Evolutionary conservation across 2,329 filamentous ascomycete species (phyloP).

Genomic region (Proliferodiscus dingleyae): DNA sequence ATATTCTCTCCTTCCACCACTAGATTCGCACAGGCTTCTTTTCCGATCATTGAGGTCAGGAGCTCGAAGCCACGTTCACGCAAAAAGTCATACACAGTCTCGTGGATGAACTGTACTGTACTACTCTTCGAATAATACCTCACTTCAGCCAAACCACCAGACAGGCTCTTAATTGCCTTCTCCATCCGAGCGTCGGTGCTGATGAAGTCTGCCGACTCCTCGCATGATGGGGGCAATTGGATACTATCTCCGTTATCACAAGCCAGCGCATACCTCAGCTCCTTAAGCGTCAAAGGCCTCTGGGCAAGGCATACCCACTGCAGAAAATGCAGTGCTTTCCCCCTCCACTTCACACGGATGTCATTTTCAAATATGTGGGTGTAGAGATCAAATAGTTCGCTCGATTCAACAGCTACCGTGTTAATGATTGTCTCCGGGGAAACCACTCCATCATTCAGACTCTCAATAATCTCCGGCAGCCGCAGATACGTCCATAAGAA

Average conservation of each 20-base stretch:
- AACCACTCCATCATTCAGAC: conserved; percentile 14
- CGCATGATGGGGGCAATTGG: not conserved
- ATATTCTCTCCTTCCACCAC: conserved; percentile 1
- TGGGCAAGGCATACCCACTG: conserved; percentile 23
- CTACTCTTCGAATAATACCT: not conserved
- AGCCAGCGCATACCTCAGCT: conserved; percentile 20
- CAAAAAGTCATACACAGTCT: conserved; percentile 35
- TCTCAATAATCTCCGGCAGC: conserved; percentile 10
- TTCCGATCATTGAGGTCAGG: not conserved
- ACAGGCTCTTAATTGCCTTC: conserved; percentile 16
- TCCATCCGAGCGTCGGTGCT: conserved; percentile 17
- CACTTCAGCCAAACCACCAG: conserved; percentile 21
- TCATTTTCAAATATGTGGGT: conserved; percentile 11
- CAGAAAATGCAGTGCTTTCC: conserved; percentile 16
- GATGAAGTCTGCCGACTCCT: conserved; percentile 10
- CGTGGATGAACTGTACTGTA: conserved; percentile 37
- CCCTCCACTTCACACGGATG: conserved; percentile 2
- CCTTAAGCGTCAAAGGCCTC: conserved; percentile 15
- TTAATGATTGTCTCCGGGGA: not conserved
- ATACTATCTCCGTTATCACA: conserved; percentile 5
- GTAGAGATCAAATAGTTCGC: conserved; percentile 17
- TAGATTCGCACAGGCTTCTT: not conserved
- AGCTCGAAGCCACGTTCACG: conserved; percentile 2
- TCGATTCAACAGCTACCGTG: conserved; percentile 6
- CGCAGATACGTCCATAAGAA: conserved; percentile 21